Base-by-base conservation (phyloP, 2,329 filamentous ascomycete species). In the Curvularia eragrostidis region DNA sequence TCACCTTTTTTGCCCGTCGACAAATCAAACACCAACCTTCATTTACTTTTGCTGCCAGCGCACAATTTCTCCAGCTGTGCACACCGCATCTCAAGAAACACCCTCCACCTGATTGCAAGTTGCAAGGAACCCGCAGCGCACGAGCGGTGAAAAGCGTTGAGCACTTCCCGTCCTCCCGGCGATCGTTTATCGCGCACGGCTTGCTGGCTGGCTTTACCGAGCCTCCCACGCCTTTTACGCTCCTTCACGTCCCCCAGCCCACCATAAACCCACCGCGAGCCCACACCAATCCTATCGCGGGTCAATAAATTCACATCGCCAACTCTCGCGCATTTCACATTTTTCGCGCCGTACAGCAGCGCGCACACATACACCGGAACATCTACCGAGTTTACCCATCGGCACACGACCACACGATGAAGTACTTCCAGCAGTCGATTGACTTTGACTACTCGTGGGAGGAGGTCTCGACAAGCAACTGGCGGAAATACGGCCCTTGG, bases 381-480 rank as follows among this genome's bases (percentile, higher is more conserved):
- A 36, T 12, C 36, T 7, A 21, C 34, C 42, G 41, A 38, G 43
- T 36, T 55, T 41, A 42, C 41, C 47, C 26, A 54, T 54, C 63
- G 58, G 46, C 54, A 65, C 65, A 65, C 67, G 58, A 61, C 47
- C 54, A 55, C 50, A 60, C 56, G 15, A 98, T 99, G 95, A 97
- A 96, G 85, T 91, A 98, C 80, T 98, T 98, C 75, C 91, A 91
- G 69, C 96, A 92, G 73, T 83, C 84, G 38, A 91, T 92, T 79
- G 93, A 92, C 61, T 99, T 96, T 81, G 86, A 97, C 82, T 99
- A 99, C 84, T 96, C 94, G 44, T 99, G 95, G 95, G 92, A 97
- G 74, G 94, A 98, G 79, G 95, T 99, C 34, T 97, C 93, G 24
- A 93, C 92, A 13, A 93, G 91, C 76, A 99, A 99, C 85, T 99